Base-by-base conservation (phyloP, 1,139 yeast genomes). In the Zhuliangozyma parablackwelliae region DNA sequence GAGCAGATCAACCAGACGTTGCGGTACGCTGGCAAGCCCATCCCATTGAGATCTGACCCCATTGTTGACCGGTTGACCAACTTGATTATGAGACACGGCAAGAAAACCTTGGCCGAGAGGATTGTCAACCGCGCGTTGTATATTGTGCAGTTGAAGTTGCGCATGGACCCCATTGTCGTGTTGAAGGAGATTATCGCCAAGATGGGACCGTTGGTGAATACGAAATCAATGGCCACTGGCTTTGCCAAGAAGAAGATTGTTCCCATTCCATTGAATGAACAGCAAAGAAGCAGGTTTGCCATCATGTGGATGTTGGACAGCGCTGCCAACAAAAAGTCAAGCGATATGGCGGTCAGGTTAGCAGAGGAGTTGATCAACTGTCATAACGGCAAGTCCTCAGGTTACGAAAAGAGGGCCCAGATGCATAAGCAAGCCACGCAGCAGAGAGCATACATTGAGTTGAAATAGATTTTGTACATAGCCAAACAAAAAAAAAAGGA, bases 21-120 rank as follows among this genome's bases (percentile, higher is more conserved):
- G 39, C 59, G 54, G 10, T 64, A 82, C 40, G 65, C 72, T 39
- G 69, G 63, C 31, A 64, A 69, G 41, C 74, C 78, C 16, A 64
- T 87, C 27, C 96, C 96, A 12, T 57, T 69, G 21, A 68, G 72
- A 49, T 63, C 68, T 27, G 95, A 90, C 49, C 83, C 86, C 11
- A 76, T 82, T 26, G 72, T 92, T 37, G 80, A 82, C 37, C 85
- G 85, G 49, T 76, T 92, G 51, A 81, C 87, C 39, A 88, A 90
- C 57, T 74, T 89, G 64, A 80, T 92, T 42, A 94, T 94, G 98
- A 80, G 88, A 55, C 82, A 87, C 54, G 99, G 99, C 35, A 81
- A 82, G 59, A 92, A 90, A 59, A 78, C 88, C 37, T 68, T 73
- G 37, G 97, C 98, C 1, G 84, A 82, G 56, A 82, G 75, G 51